phyloP scores from a whole-genome alignment of 371 early-diverging fungal genomes.

The Nematocida minor region DNA sequence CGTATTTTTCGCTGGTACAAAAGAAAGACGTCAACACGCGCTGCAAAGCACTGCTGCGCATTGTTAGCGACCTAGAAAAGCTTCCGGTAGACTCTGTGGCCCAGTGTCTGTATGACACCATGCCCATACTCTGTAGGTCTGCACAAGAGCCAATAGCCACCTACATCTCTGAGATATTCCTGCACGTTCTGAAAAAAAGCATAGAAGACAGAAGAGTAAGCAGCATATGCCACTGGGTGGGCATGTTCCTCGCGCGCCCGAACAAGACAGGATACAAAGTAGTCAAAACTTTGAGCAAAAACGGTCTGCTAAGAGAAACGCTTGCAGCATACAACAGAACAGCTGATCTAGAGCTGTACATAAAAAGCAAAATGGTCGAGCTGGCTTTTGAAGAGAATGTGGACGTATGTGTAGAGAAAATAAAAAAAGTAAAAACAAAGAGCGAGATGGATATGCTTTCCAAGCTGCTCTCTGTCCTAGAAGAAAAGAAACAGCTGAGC shows the following conservation, averaged over 20 bases:
- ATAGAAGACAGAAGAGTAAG: neutral
- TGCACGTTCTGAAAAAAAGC: neutral
- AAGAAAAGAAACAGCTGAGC: neutral
- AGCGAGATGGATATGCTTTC: neutral
- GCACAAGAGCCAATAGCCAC: neutral
- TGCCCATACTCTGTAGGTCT: constrained; percentile 26
- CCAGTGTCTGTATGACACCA: constrained; percentile 35
- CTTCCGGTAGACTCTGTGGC: constrained; percentile 18
- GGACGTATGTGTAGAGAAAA: neutral
- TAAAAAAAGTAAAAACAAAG: neutral
- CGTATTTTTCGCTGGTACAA: constrained; percentile 32
- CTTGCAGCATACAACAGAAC: neutral
- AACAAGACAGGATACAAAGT: constrained; percentile 11
- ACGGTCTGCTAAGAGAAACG: neutral
- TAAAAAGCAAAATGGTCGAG: constrained; percentile 9
- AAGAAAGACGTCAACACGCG: constrained; percentile 14
- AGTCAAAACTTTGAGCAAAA: neutral
- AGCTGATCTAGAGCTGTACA: neutral
- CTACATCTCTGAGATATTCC: constrained; percentile 4
- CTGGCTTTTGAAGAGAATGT: neutral
- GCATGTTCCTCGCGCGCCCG: constrained; percentile 1
- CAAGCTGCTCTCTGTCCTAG: neutral
- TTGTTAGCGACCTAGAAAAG: constrained; percentile 1
- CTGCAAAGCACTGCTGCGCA: constrained; percentile 8
- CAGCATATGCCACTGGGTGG: constrained; percentile 11